Percentiles rank a stretch among this genome's conserved stretches.
These are phyloP conservation scores for Bimuria novae-zelandiae DNA, from an alignment of 2,329 filamentous ascomycete genomes.

Conservation along the genomic window DNA sequence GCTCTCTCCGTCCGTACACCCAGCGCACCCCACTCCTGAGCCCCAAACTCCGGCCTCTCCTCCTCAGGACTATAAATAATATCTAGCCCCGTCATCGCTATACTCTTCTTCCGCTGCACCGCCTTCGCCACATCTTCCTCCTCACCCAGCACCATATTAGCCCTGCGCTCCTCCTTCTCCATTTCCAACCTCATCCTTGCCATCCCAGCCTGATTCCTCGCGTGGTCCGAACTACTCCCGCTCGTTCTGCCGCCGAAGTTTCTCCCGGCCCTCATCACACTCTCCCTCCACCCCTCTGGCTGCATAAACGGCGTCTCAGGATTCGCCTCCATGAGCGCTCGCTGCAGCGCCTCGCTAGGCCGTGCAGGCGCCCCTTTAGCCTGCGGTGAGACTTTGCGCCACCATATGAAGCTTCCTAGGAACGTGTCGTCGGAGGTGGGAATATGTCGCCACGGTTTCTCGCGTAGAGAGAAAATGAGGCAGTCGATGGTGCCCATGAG, in stretches of 20 bases:
- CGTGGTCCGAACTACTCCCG: conserved; percentile 24
- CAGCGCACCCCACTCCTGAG: conserved; percentile 3
- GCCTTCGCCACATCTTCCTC: not conserved
- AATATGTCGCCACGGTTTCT: conserved; percentile 71
- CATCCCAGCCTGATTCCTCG: conserved; percentile 39
- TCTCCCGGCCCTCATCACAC: conserved; percentile 3
- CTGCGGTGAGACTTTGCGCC: conserved; percentile 1
- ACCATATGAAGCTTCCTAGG: conserved; percentile 40
- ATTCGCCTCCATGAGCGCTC: conserved; percentile 2
- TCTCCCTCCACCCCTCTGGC: not conserved
- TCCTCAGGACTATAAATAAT: conserved; percentile 6
- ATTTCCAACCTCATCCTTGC: conserved; percentile 46
- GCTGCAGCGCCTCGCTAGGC: conserved; percentile 4
- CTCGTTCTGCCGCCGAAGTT: conserved; percentile 14
- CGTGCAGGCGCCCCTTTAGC: not conserved
- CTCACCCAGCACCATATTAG: not conserved
- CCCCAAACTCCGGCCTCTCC: not conserved
- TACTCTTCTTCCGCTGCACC: conserved; percentile 11
- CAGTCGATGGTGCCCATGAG: conserved; percentile 72
- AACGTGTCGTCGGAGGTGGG: conserved; percentile 50
- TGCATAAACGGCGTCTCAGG: not conserved
- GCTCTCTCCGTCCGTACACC: not conserved
- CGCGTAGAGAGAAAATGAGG: conserved; percentile 68
- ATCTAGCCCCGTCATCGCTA: conserved; percentile 15
- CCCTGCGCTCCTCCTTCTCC: conserved; percentile 42